Conservation (phyloP, 2,329 filamentous ascomycete species). For the Colletotrichum sp. region DNA sequence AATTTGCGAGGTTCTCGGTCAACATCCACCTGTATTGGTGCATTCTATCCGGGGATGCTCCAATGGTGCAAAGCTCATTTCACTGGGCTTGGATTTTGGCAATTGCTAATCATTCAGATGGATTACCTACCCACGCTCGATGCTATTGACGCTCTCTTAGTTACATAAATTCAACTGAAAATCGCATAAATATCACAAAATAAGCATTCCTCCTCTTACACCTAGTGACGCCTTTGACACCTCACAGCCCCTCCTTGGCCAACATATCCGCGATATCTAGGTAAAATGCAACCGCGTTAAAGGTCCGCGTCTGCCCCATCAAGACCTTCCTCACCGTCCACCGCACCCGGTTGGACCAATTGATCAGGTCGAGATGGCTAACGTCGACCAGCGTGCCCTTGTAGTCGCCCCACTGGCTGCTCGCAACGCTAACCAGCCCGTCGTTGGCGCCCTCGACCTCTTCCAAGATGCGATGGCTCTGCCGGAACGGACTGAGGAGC, state of each 20-base stretch:
- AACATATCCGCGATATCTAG: constrained; percentile 73
- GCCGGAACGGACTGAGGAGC: constrained; percentile 68
- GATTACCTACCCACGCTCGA: neutral
- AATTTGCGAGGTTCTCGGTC: neutral
- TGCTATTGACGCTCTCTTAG: neutral
- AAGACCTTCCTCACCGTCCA: constrained; percentile 58
- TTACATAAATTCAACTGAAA: neutral
- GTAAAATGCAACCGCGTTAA: constrained; percentile 73
- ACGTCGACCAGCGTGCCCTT: constrained; percentile 67
- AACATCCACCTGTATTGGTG: neutral
- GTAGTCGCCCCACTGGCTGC: constrained; percentile 67
- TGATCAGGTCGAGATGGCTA: constrained; percentile 69
- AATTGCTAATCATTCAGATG: neutral
- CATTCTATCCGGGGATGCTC: neutral
- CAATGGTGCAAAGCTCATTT: neutral
- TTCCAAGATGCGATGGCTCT: constrained; percentile 55
- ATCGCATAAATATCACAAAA: neutral
- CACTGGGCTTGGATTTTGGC: neutral
- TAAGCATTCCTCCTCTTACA: neutral
- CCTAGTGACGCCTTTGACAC: neutral
- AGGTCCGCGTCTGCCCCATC: constrained; percentile 60
- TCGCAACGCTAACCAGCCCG: constrained; percentile 70
- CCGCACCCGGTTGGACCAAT: constrained; percentile 67
- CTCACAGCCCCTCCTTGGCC: constrained; percentile 64
- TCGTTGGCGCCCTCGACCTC: constrained; percentile 65